Evolutionary conservation across 73 alveolate species (phyloP), one percentile per base, ranked within the genome.

Genomic region (Symbiodinium natans): DNA sequence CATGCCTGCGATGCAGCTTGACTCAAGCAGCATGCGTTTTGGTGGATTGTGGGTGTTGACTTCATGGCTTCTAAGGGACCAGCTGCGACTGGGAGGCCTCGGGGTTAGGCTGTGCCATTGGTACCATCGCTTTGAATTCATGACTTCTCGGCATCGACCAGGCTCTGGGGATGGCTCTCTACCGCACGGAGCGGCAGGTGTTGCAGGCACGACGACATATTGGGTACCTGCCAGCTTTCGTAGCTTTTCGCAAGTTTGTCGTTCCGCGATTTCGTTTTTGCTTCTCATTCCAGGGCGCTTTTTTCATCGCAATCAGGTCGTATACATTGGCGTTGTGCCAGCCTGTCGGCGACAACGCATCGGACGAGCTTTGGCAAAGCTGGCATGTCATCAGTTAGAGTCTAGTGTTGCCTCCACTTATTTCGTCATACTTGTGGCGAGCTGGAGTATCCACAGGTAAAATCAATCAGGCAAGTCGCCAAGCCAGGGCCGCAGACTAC

Each of bases 341-440:
- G 86, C 74, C 36, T 40, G 13, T 46, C 95, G 95, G 33, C 95
- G 95, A 71, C 95, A 89, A 29, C 95, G 63, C 46, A 83, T 89
- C 42, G 95, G 95, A 33, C 95, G 95, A 38, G 95, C 95, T 29
- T 33, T 89, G 75, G 95, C 38, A n/a, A 6, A 46, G 59, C 59
- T 46, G 6, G 59, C 59, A 46, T 46, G 59, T 46, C 21, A 17
- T 23, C 33, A 21, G 80, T 46, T 21, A 48, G 93, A 82, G 5
- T 4, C 9, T 48, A 21, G 11, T 15, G 29, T 31, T 11, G 42
- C 33, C 15, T 41, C 34, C 41, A 31, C 13, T 19, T 10, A 11
- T 17, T 6, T 10, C 23, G 3, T 33, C 13, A 3, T 82, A 39
- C 90, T 2, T 34, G 46, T 42, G 41, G 13, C 73, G 13, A 23